These are phyloP conservation scores for Calonectria pseudoreteaudii DNA, from an alignment of 2,329 filamentous ascomycete genomes.

Conservation along the genomic window DNA sequence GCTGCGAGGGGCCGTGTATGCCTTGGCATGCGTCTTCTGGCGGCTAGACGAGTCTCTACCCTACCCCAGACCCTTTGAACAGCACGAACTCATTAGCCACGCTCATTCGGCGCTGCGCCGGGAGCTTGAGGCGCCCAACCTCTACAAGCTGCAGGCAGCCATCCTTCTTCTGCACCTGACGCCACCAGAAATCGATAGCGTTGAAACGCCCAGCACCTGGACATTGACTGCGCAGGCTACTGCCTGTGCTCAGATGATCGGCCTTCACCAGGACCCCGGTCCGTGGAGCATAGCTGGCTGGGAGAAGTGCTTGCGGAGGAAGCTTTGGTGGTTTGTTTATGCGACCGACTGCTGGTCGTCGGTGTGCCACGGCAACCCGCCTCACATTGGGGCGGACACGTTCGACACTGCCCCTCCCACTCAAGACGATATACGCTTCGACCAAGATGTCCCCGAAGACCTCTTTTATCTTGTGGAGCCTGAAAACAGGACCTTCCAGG, in stretches of 20 bases:
- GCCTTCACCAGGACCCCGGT: slow-evolving; percentile 57
- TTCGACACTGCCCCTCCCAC: slow-evolving; percentile 53
- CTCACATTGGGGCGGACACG: slow-evolving; percentile 54
- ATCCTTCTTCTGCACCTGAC: slow-evolving; percentile 58
- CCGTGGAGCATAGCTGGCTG: slow-evolving; percentile 55
- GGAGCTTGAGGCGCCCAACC: slow-evolving; percentile 60
- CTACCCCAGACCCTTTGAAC: slow-evolving; percentile 49
- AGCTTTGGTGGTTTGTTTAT: slow-evolving; percentile 60
- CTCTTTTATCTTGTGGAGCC: slow-evolving; percentile 51
- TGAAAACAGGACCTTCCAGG: slow-evolving; percentile 46
- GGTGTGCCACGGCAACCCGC: slow-evolving; percentile 59
- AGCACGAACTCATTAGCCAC: slow-evolving; percentile 55
- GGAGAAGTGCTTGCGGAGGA: slow-evolving; percentile 57
- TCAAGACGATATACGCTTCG: slow-evolving; percentile 56
- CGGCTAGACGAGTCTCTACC: slow-evolving; percentile 47
- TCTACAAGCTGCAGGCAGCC: slow-evolving; percentile 60
- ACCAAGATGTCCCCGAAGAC: slow-evolving; percentile 55
- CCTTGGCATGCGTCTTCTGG: slow-evolving; percentile 58
- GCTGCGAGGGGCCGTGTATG: slow-evolving; percentile 58
- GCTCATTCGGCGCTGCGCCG: slow-evolving; percentile 57
- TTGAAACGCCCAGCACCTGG: slow-evolving; percentile 60
- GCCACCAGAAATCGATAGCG: slow-evolving; percentile 57
- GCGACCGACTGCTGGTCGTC: slow-evolving; percentile 58
- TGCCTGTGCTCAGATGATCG: slow-evolving; percentile 58
- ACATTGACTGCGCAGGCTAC: slow-evolving; percentile 56